Base-by-base conservation (phyloP, 106 monocot species). In the Dactylorhiza incarnata region DNA sequence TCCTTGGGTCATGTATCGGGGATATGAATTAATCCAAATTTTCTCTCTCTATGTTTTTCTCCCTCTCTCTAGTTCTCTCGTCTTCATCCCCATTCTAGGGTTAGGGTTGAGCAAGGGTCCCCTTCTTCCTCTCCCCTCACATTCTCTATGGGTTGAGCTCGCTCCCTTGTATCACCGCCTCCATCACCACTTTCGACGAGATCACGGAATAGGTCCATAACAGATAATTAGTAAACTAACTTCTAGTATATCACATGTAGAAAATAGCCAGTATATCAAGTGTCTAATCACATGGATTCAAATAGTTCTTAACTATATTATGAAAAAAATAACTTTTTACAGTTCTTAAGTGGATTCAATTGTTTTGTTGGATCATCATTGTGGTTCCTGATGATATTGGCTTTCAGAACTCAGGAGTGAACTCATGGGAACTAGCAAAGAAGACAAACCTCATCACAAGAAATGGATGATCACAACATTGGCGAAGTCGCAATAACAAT, bases 391-490 rank as follows among this genome's bases (percentile, higher is more conserved):
- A 24, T 69, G 43, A 46, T 9, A 17, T 49, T 55, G 5, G 52
- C 47, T 11, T 6, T 52, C 48, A 67, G 7, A 47, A 74, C 3
- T 52, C 48, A 67, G 10, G 26, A 74, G 14, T 43, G 5, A 63
- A 55, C 47, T 23, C 23, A 45, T 45, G 48, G 7, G 13, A 49
- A 73, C 45, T 47, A 77, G n/a, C 19, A 45, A 7, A 73, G 68
- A 75, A 73, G 17, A 50, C 77, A 74, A 73, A 97, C 96, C 96
- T 97, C 87, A 91, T 83, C 10, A 97, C 91, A 71, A 97, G 91
- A 61, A 94, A 97, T 52, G 96, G 96, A 82, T 97, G 96, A 73
- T 97, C 93, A 75, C 96, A 97, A 73, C 96, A 97, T 50, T 97
- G 96, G 19, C 96, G 89, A 78, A 97, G 89, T 43, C 96, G 93